These are phyloP conservation scores for Candida caryicola DNA, from an alignment of 805 yeast genomes.

Conservation along the genomic window DNA sequence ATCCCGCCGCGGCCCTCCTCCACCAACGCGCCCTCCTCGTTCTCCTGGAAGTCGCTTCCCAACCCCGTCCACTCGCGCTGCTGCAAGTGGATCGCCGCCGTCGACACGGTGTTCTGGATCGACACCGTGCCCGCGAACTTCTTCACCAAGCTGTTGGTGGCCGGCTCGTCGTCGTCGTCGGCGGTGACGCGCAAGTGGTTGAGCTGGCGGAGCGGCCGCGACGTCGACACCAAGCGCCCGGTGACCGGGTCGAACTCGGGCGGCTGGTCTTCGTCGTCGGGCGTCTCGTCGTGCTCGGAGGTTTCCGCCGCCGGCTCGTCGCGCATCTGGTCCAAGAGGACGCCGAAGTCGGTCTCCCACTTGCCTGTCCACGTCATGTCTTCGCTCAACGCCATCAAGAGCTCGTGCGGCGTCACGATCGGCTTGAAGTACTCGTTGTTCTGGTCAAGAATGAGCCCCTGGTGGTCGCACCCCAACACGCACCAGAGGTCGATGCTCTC, in stretches of 20 bases:
- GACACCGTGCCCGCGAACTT: constrained; percentile 58
- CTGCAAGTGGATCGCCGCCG: constrained; percentile 78
- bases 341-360: constrained; percentile 81
- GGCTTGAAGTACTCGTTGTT: constrained; percentile 83
- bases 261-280: constrained; percentile 46
- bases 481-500: constrained; percentile 96
- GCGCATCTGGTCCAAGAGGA: constrained; percentile 43
- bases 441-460: constrained; percentile 84
- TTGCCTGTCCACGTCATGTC: constrained; percentile 88
- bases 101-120: constrained; percentile 77
- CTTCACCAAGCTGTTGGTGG: constrained; percentile 45
- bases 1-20: constrained; percentile 86
- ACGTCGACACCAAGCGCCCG: constrained; percentile 64
- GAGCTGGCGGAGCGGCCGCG: constrained; percentile 71
- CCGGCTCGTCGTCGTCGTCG: constrained; percentile 23
- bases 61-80: constrained; percentile 82
- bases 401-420: constrained; percentile 89
- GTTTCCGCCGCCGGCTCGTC: constrained; percentile 32
- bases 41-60: constrained; percentile 72
- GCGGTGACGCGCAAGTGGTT: constrained; percentile 62
- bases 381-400: constrained; percentile 71
- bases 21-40: constrained; percentile 66
- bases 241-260: constrained; percentile 90
- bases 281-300: constrained; percentile 22
- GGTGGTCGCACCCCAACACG: constrained; percentile 88